A percentile compares a stretch with the other conserved stretches of the same genome.
Conservation (phyloP, 2,329 filamentous ascomycete genomes). For the Cytospora chrysosperma region DNA sequence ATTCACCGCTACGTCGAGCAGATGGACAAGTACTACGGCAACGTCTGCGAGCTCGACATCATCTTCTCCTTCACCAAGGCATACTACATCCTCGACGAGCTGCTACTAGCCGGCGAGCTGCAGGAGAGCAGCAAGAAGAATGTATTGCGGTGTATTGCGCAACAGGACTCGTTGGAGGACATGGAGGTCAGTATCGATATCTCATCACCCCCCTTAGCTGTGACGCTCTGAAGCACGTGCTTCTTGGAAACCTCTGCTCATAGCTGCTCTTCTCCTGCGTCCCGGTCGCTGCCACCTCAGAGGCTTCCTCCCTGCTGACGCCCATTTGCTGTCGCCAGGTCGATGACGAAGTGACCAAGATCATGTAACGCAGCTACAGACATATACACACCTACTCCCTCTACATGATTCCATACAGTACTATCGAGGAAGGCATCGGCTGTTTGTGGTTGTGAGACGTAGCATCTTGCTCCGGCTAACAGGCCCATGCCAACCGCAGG, state of each 20-base stretch:
- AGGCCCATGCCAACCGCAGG: slow-evolving; percentile 37
- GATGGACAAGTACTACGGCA: slow-evolving; percentile 99
- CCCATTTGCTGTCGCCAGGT: slow-evolving; percentile 60
- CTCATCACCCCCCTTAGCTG: not conserved
- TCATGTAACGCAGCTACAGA: slow-evolving; percentile 62
- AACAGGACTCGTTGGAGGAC: slow-evolving; percentile 96
- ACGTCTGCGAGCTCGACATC: slow-evolving; percentile 98
- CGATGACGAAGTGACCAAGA: slow-evolving; percentile 86
- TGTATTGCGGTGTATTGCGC: slow-evolving; percentile 89
- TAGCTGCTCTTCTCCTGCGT: not conserved
- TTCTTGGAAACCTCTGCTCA: not conserved
- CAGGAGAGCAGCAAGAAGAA: slow-evolving; percentile 99
- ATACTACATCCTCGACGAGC: slow-evolving; percentile 97
- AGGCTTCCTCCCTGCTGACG: slow-evolving; percentile 47
- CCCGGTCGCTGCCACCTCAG: slow-evolving; percentile 6
- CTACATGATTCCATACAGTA: slow-evolving; percentile 18
- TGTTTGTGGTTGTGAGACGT: not conserved
- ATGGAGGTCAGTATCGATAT: slow-evolving; percentile 80
- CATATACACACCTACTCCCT: not conserved
- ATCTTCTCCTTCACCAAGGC: slow-evolving; percentile 99
- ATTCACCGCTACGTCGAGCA: slow-evolving; percentile 99
- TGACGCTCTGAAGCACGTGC: not conserved
- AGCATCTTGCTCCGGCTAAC: slow-evolving; percentile 20
- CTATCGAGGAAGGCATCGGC: slow-evolving; percentile 1
- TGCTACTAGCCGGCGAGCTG: slow-evolving; percentile 91